Evolutionary conservation across 441 rosid genomes (phyloP).

Genomic region (Aquilaria agallochum): DNA sequence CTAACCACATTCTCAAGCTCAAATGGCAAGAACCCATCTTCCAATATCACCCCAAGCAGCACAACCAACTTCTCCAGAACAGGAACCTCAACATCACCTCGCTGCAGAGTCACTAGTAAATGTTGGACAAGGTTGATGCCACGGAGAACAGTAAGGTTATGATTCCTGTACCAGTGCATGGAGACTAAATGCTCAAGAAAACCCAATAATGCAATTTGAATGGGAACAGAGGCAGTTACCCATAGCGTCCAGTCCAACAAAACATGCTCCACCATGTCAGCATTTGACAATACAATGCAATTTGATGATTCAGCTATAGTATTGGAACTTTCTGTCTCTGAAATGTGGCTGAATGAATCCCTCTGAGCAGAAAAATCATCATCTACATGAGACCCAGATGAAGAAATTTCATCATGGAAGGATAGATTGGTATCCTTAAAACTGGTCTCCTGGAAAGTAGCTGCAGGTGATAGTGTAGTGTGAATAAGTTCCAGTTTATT

Average conservation of each 20-base stretch:
- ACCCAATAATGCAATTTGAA: slow-evolving; percentile 92
- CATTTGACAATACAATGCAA: slow-evolving; percentile 96
- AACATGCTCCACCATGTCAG: slow-evolving; percentile 99
- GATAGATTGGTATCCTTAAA: slow-evolving; percentile 83
- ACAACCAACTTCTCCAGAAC: slow-evolving; percentile 98
- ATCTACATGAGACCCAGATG: slow-evolving; percentile 94
- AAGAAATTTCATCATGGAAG: slow-evolving; percentile 80
- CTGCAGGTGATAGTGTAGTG: slow-evolving; percentile 41
- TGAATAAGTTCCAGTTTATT: slow-evolving; percentile 59
- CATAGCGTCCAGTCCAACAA: slow-evolving; percentile 99
- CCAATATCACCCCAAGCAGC: slow-evolving; percentile 96
- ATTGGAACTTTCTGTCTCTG: slow-evolving; percentile 91
- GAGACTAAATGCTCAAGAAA: slow-evolving; percentile 99
- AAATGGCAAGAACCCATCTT: slow-evolving; percentile 95
- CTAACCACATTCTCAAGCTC: slow-evolving; percentile 98
- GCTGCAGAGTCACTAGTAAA: slow-evolving; percentile 92
- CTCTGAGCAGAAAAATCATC: slow-evolving; percentile 92
- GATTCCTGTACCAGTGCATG: slow-evolving; percentile 99
- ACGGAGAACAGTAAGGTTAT: slow-evolving; percentile 94
- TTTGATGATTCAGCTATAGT: slow-evolving; percentile 87
- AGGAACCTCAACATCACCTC: slow-evolving; percentile 99
- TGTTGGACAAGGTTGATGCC: slow-evolving; percentile 97
- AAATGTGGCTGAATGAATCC: slow-evolving; percentile 93
- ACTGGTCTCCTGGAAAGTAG: slow-evolving; percentile 62
- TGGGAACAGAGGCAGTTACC: slow-evolving; percentile 90